phyloP scores from a whole-genome alignment of 768 basidiomycete genomes.

The Leccinellum luteum region DNA sequence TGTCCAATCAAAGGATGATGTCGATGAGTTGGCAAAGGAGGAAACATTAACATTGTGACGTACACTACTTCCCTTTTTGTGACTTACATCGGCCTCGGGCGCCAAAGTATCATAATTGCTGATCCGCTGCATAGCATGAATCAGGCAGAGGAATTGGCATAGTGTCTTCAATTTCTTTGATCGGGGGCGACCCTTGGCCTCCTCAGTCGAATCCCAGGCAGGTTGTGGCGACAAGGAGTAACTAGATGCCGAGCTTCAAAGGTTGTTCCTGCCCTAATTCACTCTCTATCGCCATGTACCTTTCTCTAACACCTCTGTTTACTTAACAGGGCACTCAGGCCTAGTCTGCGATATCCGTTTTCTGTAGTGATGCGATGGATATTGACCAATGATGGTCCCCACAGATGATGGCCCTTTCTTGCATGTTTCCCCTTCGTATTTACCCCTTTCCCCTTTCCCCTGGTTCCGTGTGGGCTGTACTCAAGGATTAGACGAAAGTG shows the following conservation, averaged over 20 bases:
- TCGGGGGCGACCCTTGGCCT: too few species aligned
- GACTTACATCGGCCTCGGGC: not conserved
- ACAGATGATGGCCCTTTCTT: not conserved
- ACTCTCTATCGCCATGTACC: too few species aligned
- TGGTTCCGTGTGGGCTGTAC: not conserved
- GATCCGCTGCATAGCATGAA: not conserved
- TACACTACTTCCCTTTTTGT: not conserved
- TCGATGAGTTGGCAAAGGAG: not conserved
- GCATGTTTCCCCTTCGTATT: not conserved
- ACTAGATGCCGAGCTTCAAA: too few species aligned
- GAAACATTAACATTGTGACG: not conserved
- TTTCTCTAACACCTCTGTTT: too few species aligned
- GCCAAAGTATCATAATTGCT: not conserved
- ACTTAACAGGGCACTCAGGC: too few species aligned
- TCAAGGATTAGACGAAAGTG: not conserved
- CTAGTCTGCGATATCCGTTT: not conserved
- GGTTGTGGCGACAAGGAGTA: too few species aligned
- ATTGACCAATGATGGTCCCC: not conserved
- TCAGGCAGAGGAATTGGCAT: not conserved
- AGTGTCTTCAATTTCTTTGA: not conserved
- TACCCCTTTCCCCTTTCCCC: not conserved
- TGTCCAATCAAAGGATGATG: conserved; percentile 14
- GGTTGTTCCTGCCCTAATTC: too few species aligned
- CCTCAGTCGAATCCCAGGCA: too few species aligned
- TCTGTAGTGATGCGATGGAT: not conserved